These are phyloP conservation scores for Uronychia setigera DNA, from an alignment of 73 alveolate species.

Conservation along the genomic window DNA sequence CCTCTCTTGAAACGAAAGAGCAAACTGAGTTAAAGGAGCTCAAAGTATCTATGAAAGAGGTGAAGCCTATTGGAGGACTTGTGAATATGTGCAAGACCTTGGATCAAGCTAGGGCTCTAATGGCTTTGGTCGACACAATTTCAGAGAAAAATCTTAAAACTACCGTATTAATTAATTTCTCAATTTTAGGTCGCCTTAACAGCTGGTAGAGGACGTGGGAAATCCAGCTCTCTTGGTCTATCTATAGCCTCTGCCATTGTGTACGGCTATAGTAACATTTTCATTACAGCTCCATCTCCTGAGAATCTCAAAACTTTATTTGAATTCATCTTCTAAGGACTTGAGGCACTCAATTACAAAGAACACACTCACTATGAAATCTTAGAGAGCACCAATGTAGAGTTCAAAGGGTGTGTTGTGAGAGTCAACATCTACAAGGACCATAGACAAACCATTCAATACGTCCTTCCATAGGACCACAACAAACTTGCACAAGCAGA, in stretches of 20 bases:
- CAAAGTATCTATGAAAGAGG: conserved; percentile 71
- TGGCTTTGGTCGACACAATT: conserved; percentile 95
- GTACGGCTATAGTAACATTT: conserved; percentile 97
- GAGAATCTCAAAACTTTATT: conserved; percentile 97
- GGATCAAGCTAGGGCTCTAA: conserved; percentile 96
- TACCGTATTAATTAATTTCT: no score
- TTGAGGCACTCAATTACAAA: conserved; percentile 92
- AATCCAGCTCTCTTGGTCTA: conserved; percentile 98
- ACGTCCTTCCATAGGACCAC: conserved; percentile 90
- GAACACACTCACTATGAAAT: conserved; percentile 95
- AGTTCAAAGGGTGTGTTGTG: conserved; percentile 89
- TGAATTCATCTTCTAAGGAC: conserved; percentile 96
- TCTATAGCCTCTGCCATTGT: conserved; percentile 98
- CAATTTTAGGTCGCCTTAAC: conserved; percentile 94
- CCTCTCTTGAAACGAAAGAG: conserved; percentile 65
- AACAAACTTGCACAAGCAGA: conserved; percentile 93
- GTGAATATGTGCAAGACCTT: conserved; percentile 92
- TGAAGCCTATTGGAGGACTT: conserved; percentile 91
- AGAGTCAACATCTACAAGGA: conserved; percentile 87
- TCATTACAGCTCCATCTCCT: conserved; percentile 99
- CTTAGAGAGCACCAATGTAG: conserved; percentile 89
- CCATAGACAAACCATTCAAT: conserved; percentile 95
- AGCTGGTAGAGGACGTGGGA: conserved; percentile 99
- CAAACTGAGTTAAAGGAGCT: conserved; percentile 81
- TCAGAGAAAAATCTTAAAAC: conserved; percentile 94